Percentiles rank a stretch among this genome's conserved stretches.
Evolutionary conservation across 805 yeast genomes (phyloP).

Genomic region (Monosporozyma solicola): DNA sequence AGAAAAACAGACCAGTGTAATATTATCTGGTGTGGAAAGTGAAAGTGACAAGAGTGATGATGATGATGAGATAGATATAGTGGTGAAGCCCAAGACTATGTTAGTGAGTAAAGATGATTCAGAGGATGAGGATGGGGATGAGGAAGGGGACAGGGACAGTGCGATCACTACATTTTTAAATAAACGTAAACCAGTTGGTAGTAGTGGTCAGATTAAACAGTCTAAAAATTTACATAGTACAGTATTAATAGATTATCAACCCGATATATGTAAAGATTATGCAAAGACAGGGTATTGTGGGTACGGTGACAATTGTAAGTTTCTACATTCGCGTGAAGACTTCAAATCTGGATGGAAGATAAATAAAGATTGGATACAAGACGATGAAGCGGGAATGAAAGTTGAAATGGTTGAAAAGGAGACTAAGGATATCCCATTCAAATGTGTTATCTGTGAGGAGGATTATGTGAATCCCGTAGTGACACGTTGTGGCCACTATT

Average conservation of each 20-base stretch:
- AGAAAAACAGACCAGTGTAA: no score
- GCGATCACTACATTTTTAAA: background rate
- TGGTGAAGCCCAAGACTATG: background rate
- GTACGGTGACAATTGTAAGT: constrained; percentile 94
- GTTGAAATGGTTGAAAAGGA: constrained; percentile 7
- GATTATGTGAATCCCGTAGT: constrained; percentile 49
- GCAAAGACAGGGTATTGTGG: constrained; percentile 92
- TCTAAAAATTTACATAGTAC: constrained; percentile 50
- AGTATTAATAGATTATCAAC: constrained; percentile 74
- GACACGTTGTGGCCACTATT: constrained; percentile 55
- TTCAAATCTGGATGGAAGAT: constrained; percentile 61
- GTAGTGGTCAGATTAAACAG: constrained; percentile 10
- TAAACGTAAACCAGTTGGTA: background rate
- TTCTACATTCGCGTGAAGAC: constrained; percentile 83
- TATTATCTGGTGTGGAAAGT: background rate
- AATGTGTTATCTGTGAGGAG: constrained; percentile 51
- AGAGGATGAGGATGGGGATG: background rate
- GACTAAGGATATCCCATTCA: constrained; percentile 40
- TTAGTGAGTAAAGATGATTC: background rate
- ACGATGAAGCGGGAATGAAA: constrained; percentile 14
- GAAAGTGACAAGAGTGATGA: background rate
- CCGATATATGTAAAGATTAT: constrained; percentile 90
- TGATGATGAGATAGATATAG: background rate
- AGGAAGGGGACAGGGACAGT: background rate
- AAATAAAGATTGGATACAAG: constrained; percentile 60